A percentile compares a stretch with the other conserved stretches of the same genome.
phyloP scores from a whole-genome alignment of 768 basidiomycete species.

The Candolleomyces aberdarensis region DNA sequence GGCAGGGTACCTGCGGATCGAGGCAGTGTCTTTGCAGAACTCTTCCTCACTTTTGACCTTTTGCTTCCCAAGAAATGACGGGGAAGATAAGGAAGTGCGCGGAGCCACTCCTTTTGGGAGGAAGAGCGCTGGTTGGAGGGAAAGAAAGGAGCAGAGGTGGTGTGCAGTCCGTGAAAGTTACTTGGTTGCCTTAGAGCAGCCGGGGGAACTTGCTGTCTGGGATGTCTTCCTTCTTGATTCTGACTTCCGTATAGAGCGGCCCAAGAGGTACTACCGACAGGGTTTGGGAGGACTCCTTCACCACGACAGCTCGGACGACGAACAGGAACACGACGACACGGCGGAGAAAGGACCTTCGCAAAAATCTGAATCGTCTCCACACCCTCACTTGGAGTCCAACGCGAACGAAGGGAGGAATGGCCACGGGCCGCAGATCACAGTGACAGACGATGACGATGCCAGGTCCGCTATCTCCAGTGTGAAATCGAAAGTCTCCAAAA shows the following conservation, averaged over 20 bases:
- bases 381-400: neutral
- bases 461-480: constrained; percentile 51
- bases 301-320: constrained; percentile 20
- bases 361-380: neutral
- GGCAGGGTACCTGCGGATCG: constrained; percentile 75
- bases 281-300: constrained; percentile 67
- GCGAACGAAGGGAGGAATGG: neutral
- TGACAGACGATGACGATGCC: constrained; percentile 14
- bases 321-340: constrained; percentile 1
- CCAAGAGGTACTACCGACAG: constrained; percentile 84
- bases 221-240: constrained; percentile 92
- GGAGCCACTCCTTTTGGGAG: constrained; percentile 45
- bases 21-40: constrained; percentile 33
- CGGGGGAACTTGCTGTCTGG: constrained; percentile 85
- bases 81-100: neutral
- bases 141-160: constrained; percentile 75
- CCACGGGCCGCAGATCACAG: neutral
- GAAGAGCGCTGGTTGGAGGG: constrained; percentile 56
- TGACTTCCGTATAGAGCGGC: constrained; percentile 88
- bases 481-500: constrained; percentile 41
- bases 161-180: constrained; percentile 92
- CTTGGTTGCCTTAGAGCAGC: constrained; percentile 81
- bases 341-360: neutral
- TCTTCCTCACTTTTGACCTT: constrained; percentile 25
- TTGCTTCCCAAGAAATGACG: neutral